Evolutionary conservation across 2,329 filamentous ascomycete genomes (phyloP), one percentile per base, ranked within the genome.

Genomic region (Penicillium nordicum): DNA sequence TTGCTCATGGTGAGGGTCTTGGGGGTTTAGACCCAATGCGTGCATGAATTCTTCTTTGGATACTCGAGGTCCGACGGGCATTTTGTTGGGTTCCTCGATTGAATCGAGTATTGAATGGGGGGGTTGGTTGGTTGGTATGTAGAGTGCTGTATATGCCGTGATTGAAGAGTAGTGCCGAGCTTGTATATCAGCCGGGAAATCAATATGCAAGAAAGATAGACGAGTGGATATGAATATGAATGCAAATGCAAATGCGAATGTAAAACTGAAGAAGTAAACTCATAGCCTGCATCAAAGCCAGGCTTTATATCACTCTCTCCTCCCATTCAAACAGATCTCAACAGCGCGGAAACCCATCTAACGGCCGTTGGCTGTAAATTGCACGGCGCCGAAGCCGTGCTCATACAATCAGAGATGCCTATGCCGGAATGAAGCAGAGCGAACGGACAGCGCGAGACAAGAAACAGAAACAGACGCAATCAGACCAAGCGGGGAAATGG

Each of bases 41-140:
- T 69, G 71, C 74, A 78, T 77, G 63, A 78, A 78, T 57, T 78
- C 76, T 50, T 78, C 76, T 58, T 78, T 78, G 25, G 75, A 74
- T 38, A 72, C 75, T 49, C 76, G 73, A 42, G 76, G 75, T 27
- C 75, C 75, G 53, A 76, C 74, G 14, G 72, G 60, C 72, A 74
- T 74, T 29, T 53, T 23, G 34, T 30, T 29, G 27, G 21, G n/a
- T 41, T 36, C 18, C 11, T 34, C 27, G 11, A 41, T 32, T 9
- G 9, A 16, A 30, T 41, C 5, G 40, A 36, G 25, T 29, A 40
- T 27, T 50, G 27, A 32, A 21, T 40, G 21, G 9, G 9, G n/a
- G 6, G n/a, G n/a, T n/a, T n/a, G n/a, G n/a, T n/a, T n/a, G n/a
- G 5, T 14, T 14, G 18, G 12, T 34, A 34, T 16, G 18, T 37